These are phyloP conservation scores for Byssochlamys sp. DNA, from an alignment of 2,329 filamentous ascomycete genomes.

Conservation along the genomic window DNA sequence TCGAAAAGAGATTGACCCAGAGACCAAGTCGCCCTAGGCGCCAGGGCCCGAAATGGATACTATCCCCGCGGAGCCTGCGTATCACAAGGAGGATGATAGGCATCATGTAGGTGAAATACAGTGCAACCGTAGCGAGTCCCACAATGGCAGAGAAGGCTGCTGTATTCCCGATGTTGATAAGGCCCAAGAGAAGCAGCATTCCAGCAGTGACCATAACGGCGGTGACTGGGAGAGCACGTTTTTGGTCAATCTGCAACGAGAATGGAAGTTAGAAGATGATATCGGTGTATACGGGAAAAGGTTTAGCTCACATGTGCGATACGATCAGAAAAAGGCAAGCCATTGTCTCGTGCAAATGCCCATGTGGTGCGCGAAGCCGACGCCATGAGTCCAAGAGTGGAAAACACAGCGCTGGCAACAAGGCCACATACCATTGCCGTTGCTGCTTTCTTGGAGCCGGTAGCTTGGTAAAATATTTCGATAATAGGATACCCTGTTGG, in stretches of 20 bases:
- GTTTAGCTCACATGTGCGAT: constrained; percentile 26
- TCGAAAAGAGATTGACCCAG: constrained; percentile 32
- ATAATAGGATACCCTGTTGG: constrained; percentile 50
- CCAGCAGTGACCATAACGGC: constrained; percentile 39
- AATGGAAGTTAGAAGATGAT: constrained; percentile 1
- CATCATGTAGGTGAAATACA: constrained; percentile 37
- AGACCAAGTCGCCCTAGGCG: constrained; percentile 37
- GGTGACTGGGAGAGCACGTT: constrained; percentile 38
- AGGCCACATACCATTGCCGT: constrained; percentile 44
- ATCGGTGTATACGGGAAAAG: background rate
- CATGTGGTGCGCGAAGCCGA: constrained; percentile 50
- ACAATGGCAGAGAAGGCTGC: constrained; percentile 37
- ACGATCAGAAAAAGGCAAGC: constrained; percentile 30
- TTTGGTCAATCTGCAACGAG: constrained; percentile 22
- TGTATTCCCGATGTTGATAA: constrained; percentile 45
- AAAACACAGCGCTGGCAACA: constrained; percentile 40
- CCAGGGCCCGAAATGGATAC: constrained; percentile 37
- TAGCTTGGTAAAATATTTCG: constrained; percentile 46
- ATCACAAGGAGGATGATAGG: constrained; percentile 39
- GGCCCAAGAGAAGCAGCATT: constrained; percentile 36
- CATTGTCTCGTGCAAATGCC: constrained; percentile 42
- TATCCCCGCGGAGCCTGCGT: constrained; percentile 34
- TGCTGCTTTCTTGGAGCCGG: constrained; percentile 39
- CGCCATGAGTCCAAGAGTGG: constrained; percentile 46
- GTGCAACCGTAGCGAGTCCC: constrained; percentile 33